These are phyloP conservation scores for Phytophthora aleatoria DNA, from an alignment of 352 stramenopile genomes.

Conservation along the genomic window DNA sequence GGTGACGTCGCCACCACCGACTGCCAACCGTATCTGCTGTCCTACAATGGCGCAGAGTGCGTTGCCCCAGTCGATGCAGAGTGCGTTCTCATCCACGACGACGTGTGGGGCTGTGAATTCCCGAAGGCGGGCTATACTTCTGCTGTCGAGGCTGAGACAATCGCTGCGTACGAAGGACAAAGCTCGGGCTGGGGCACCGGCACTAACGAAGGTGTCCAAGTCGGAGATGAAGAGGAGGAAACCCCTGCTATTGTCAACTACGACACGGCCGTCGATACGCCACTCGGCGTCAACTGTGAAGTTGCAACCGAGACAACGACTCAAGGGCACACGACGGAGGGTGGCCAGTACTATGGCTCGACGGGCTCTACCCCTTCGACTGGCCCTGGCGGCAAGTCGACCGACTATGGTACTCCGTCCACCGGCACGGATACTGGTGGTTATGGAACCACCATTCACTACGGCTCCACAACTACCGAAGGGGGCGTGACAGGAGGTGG, in stretches of 20 bases:
- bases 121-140: constrained; percentile 16
- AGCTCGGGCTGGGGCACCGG: neutral
- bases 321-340: neutral
- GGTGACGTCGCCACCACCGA: constrained; percentile 11
- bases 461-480: neutral
- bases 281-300: constrained; percentile 7
- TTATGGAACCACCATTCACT: neutral
- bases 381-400: neutral
- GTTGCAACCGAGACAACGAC: neutral
- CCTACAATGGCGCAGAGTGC: constrained; percentile 13
- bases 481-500: neutral
- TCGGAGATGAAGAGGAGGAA: neutral
- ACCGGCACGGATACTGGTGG: neutral
- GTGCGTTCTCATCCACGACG: neutral
- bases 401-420: neutral
- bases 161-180: neutral
- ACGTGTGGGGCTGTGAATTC: constrained; percentile 11
- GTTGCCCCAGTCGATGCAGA: constrained; percentile 12
- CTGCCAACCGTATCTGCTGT: constrained; percentile 1
- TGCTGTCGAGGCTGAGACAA: constrained; percentile 4
- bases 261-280: constrained; percentile 1
- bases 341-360: neutral
- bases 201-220: neutral
- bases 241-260: neutral
- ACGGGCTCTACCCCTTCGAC: neutral